Percentiles rank a stretch among this genome's conserved stretches.
These are phyloP conservation scores for Fusarium tricinctum DNA, from an alignment of 2,329 filamentous ascomycete species.

Conservation along the genomic window DNA sequence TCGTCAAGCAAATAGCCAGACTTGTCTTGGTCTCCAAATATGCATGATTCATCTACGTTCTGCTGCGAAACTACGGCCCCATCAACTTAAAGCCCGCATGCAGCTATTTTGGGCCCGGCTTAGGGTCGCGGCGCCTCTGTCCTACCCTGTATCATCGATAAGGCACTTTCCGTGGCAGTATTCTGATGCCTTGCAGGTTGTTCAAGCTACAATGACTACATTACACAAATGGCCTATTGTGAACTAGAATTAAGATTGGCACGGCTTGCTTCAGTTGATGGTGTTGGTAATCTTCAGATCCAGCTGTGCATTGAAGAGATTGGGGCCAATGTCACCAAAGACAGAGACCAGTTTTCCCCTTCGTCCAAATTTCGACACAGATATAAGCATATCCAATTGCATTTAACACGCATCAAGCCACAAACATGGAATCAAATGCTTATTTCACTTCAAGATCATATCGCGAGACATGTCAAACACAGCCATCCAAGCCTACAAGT, in stretches of 20 bases:
- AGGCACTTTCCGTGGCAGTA: background rate
- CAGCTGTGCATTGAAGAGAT: background rate
- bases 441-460: background rate
- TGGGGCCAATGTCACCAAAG: background rate
- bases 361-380: too few relatives aligned
- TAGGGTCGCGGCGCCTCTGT: too few relatives aligned
- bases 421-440: background rate
- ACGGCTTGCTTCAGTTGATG: too few relatives aligned
- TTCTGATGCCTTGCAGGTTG: background rate
- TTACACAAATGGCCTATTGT: background rate
- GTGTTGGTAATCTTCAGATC: background rate
- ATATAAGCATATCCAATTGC: background rate
- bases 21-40: constrained; percentile 6
- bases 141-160: constrained; percentile 3
- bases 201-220: background rate
- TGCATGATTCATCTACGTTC: constrained; percentile 18
- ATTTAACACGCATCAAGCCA: background rate
- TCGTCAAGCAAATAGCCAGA: background rate
- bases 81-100: background rate
- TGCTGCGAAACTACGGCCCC: constrained; percentile 1
- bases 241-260: background rate
- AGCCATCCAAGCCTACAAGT: too few relatives aligned
- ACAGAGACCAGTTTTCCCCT: background rate
- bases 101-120: background rate
- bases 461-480: background rate